These are phyloP conservation scores for Agroathelia rolfsii DNA, from an alignment of 1,284 basidiomycete species.

Conservation along the genomic window DNA sequence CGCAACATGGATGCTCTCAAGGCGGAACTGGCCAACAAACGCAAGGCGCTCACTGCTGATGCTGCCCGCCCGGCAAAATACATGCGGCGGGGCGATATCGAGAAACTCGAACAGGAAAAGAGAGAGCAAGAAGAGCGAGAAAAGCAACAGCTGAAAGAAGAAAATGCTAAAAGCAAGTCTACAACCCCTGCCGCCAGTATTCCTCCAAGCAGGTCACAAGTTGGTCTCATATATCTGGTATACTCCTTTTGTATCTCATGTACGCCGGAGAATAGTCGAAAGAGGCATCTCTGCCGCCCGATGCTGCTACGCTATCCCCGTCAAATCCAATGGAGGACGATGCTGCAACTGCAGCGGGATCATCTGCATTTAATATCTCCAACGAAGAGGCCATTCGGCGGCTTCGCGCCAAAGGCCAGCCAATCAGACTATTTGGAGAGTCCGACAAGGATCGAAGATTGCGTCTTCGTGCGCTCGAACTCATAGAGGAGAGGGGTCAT, in stretches of 20 bases:
- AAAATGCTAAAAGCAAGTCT: constrained; percentile 21
- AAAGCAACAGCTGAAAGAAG: constrained; percentile 24
- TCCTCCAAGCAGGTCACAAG: no score
- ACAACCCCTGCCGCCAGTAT: constrained; percentile 11
- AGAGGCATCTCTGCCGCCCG: no score
- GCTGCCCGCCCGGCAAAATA: constrained; percentile 64
- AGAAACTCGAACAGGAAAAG: constrained; percentile 56
- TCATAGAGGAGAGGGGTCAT: constrained; percentile 83
- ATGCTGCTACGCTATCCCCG: no score
- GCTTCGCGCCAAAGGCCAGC: constrained; percentile 85
- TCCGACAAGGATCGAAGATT: constrained; percentile 88
- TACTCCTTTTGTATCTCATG: constrained; percentile 4
- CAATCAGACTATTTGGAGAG: constrained; percentile 92
- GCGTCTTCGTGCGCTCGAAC: constrained; percentile 84
- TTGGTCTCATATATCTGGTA: constrained; percentile 3
- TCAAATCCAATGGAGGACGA: background rate
- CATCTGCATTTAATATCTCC: constrained; percentile 78
- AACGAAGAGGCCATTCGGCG: constrained; percentile 88
- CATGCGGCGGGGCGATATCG: constrained; percentile 75
- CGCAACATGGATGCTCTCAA: constrained; percentile 73
- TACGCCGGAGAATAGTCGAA: constrained; percentile 37
- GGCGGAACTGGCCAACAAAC: constrained; percentile 81
- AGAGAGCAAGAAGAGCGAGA: constrained; percentile 38
- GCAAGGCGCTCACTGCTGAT: constrained; percentile 55
- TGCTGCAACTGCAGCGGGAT: no score